phyloP scores from a whole-genome alignment of 176 grass and related monocot species.

The Bromus sterilis region DNA sequence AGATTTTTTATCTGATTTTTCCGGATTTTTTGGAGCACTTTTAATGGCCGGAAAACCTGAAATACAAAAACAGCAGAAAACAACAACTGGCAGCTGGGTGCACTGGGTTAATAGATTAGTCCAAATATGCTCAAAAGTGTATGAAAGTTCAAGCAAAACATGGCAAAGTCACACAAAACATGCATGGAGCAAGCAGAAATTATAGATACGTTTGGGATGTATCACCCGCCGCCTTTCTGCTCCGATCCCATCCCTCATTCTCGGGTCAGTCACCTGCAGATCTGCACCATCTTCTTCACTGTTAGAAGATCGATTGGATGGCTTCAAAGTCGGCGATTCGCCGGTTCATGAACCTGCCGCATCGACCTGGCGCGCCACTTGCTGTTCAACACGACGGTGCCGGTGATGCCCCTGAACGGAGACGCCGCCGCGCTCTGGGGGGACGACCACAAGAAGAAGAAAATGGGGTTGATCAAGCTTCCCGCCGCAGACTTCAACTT shows the following conservation, averaged over 20 bases:
- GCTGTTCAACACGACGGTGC: neutral
- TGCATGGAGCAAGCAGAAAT: too few relatives aligned
- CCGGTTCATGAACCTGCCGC: neutral
- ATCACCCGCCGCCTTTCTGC: too few relatives aligned
- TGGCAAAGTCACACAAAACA: too few relatives aligned
- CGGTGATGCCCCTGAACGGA: neutral
- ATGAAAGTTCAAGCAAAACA: too few relatives aligned
- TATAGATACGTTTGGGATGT: too few relatives aligned
- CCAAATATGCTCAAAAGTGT: too few relatives aligned
- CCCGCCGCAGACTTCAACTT: neutral
- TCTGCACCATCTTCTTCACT: neutral
- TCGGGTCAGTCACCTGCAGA: neutral
- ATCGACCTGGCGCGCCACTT: neutral
- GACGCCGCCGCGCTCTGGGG: neutral
- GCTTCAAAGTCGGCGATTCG: neutral
- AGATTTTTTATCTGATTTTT: too few relatives aligned
- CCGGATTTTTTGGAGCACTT: too few relatives aligned
- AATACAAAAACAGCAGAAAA: too few relatives aligned
- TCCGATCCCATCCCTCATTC: neutral
- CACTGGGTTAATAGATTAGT: too few relatives aligned
- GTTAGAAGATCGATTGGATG: neutral
- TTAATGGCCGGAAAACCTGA: too few relatives aligned
- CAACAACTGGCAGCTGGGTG: too few relatives aligned
- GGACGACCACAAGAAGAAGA: neutral
- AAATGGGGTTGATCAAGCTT: neutral